Percentiles rank a stretch among this genome's conserved stretches.
Conservation (phyloP, 371 early-diverging fungal genomes). For the Fennellomyces sp. region DNA sequence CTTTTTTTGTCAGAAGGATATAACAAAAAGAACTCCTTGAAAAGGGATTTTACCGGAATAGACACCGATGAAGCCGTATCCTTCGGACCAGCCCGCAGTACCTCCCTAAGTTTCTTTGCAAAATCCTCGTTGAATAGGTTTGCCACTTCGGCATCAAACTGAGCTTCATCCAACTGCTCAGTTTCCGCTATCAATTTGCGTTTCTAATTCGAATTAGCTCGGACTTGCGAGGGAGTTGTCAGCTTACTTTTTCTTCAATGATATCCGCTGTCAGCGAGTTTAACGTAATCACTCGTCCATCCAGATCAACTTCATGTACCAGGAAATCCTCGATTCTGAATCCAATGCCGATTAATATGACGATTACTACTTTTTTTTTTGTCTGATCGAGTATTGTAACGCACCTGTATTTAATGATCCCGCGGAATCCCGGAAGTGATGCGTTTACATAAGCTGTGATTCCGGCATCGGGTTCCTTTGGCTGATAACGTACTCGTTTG, state of each 20-base stretch:
- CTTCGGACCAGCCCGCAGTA: constrained; percentile 14
- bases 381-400: not conserved
- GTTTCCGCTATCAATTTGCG: not conserved
- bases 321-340: constrained; percentile 73
- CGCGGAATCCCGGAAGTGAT: constrained; percentile 65
- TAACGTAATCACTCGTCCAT: constrained; percentile 75
- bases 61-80: not conserved
- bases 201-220: not conserved
- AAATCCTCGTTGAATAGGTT: constrained; percentile 22
- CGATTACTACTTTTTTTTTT: not conserved
- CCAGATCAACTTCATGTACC: constrained; percentile 89
- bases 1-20: not conserved
- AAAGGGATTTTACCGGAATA: not conserved
- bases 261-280: constrained; percentile 43
- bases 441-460: constrained; percentile 73
- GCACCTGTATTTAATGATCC: constrained; percentile 79
- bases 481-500: constrained; percentile 19
- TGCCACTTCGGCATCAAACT: constrained; percentile 30
- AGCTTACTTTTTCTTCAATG: constrained; percentile 19
- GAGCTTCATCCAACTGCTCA: constrained; percentile 6
- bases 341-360: not conserved
- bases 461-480: constrained; percentile 75
- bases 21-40: not conserved
- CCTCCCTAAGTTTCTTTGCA: constrained; percentile 27
- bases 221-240: not conserved